Base-by-base conservation (phyloP, 1,139 yeast species). In the Yamadazyma epiphylla region DNA sequence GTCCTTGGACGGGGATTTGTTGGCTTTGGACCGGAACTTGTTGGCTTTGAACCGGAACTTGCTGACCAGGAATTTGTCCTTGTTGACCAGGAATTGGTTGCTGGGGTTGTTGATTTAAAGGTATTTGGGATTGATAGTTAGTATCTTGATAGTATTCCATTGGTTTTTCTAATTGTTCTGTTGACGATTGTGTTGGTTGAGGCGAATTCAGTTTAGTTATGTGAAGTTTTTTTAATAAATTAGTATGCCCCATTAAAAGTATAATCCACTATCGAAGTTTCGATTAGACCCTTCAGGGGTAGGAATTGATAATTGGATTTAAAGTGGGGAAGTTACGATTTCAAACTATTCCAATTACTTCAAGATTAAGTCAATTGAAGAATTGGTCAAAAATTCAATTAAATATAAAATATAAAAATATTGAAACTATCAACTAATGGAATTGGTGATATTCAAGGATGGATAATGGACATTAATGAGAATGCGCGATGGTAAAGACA, bases 151-250 rank as follows among this genome's bases (percentile, higher is more conserved):
- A 36, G 35, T 45, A 46, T 34, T 46, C 44, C 57, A 52, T 52
- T 23, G 49, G 39, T 14, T 17, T 17, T 17, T 17, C 20, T 17
- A 10, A 17, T 7, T 17, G 7, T 17, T 17, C 9, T 10, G 20
- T 17, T 7, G 7, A 7, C 10, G 20, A 7, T 19, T 39, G 40
- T 6, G 39, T 31, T 4, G 36, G 37, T 37, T 34, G 46, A 15
- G 30, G 31, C 22, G 38, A 27, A 15, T 29, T 20, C 6, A 37
- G 31, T 35, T 36, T 46, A 30, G 45, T 41, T 19, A 53, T 44
- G 33, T 53, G 59, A 30, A 53, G 57, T 34, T 53, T 53, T 30
- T 49, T 49, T 30, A 53, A 45, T 25, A 53, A 34, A 32, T 42
- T 42, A 12, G 39, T 31, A 22, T 33, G 46, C 13, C 40, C 47